Evolutionary conservation across 257 asterid genomes (phyloP).

Genomic region (Prunella vulgaris): DNA sequence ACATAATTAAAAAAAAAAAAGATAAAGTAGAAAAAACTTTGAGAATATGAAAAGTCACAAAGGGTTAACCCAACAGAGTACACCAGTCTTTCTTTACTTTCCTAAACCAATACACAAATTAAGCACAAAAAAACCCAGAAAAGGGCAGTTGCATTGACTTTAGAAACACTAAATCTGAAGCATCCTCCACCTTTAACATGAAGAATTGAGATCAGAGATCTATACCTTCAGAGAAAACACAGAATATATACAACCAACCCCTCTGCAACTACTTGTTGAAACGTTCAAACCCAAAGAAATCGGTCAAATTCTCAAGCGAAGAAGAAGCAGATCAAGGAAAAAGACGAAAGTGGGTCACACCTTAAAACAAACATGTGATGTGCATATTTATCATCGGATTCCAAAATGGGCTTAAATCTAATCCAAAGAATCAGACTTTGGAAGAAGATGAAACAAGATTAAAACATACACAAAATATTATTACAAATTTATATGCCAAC

Average conservation of each 20-base stretch:
- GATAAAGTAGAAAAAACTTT: not conserved
- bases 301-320: conserved; percentile 14
- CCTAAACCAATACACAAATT: not conserved
- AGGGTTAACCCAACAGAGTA: conserved; percentile 20
- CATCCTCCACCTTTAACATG: conserved; percentile 8
- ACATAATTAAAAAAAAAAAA: not conserved
- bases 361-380: conserved; percentile 13
- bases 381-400: conserved; percentile 7
- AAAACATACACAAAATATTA: not conserved
- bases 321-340: conserved; percentile 33
- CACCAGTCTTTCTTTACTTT: not conserved
- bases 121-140: not conserved
- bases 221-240: conserved; percentile 18
- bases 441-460: conserved; percentile 17
- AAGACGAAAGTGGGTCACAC: conserved; percentile 14
- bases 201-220: conserved; percentile 28
- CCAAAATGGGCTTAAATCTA: conserved; percentile 23
- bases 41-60: not conserved
- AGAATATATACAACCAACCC: conserved; percentile 11
- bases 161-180: not conserved
- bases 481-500: not conserved
- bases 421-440: not conserved
- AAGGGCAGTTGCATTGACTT: conserved; percentile 23
- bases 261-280: not conserved
- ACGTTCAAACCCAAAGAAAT: conserved; percentile 22